A percentile compares a stretch with the other conserved stretches of the same genome.
These are phyloP conservation scores for Xylaria telfairii DNA, from an alignment of 495 filamentous ascomycete species.

Conservation along the genomic window DNA sequence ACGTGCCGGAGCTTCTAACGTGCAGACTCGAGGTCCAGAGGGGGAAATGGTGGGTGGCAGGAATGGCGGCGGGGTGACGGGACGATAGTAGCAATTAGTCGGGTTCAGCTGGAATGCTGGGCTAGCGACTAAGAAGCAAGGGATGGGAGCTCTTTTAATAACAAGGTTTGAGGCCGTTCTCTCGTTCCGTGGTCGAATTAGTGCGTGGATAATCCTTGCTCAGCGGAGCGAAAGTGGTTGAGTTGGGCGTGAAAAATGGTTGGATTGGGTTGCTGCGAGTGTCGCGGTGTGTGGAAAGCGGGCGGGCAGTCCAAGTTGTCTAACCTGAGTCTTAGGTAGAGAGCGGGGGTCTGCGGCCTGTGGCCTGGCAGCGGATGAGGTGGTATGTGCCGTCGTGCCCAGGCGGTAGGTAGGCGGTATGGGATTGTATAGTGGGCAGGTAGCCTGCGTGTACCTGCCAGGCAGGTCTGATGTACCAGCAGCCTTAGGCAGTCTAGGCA, in stretches of 20 bases:
- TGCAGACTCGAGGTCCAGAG: slow-evolving; percentile 19
- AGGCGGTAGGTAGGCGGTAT: background rate
- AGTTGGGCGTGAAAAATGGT: slow-evolving; percentile 31
- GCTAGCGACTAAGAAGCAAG: slow-evolving; percentile 6
- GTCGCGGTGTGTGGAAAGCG: slow-evolving; percentile 23
- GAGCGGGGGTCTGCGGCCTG: slow-evolving; percentile 9
- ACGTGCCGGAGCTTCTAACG: slow-evolving; percentile 24
- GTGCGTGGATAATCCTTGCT: slow-evolving; percentile 29
- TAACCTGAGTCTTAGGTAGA: slow-evolving; percentile 3
- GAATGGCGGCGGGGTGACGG: slow-evolving; percentile 18
- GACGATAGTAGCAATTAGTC: slow-evolving; percentile 5
- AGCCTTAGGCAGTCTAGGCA: background rate
- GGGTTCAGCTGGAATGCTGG: slow-evolving; percentile 13
- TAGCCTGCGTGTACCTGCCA: background rate
- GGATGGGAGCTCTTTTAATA: background rate
- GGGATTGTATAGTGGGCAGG: background rate
- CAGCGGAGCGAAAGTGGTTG: slow-evolving; percentile 13
- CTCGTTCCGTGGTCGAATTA: slow-evolving; percentile 13
- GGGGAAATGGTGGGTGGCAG: slow-evolving; percentile 9
- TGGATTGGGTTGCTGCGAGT: slow-evolving; percentile 29
- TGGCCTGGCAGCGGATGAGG: background rate
- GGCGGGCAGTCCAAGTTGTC: slow-evolving; percentile 5
- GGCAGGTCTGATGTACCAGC: slow-evolving; percentile 2
- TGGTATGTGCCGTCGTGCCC: slow-evolving; percentile 4
- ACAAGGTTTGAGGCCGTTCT: slow-evolving; percentile 11